phyloP scores from a whole-genome alignment of 2,329 filamentous ascomycete species.

The Chaetomiaceae sp. region DNA sequence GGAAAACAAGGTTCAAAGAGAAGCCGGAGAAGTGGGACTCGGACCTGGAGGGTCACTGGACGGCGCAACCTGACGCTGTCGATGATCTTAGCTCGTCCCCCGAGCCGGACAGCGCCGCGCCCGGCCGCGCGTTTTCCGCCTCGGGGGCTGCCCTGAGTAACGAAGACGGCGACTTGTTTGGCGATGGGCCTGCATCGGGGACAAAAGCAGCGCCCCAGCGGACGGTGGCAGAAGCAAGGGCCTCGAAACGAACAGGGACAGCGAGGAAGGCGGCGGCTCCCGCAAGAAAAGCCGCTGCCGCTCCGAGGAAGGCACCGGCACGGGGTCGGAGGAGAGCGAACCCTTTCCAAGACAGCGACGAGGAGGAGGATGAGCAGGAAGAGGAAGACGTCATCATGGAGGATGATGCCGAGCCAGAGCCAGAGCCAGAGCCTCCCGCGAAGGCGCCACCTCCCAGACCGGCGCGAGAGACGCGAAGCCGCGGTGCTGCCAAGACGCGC shows the following conservation, averaged over 20 bases:
- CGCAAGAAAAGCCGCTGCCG: constrained; percentile 33
- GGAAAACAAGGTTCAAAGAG: constrained; percentile 57
- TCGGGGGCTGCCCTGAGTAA: constrained; percentile 31
- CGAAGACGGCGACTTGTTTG: constrained; percentile 46
- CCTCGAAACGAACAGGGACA: no score
- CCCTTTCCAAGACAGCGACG: constrained; percentile 32
- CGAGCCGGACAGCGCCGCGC: constrained; percentile 23
- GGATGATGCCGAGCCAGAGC: constrained; percentile 44
- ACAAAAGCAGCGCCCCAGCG: constrained; percentile 27
- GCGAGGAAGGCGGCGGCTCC: constrained; percentile 30
- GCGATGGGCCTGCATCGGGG: constrained; percentile 42
- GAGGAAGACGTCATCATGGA: constrained; percentile 32
- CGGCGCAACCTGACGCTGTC: constrained; percentile 65
- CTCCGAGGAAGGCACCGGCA: constrained; percentile 40
- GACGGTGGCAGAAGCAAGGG: constrained; percentile 23
- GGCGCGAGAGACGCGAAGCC: constrained; percentile 29
- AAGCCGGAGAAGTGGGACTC: constrained; percentile 80
- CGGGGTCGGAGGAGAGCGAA: constrained; percentile 37
- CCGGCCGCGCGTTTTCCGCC: constrained; percentile 28
- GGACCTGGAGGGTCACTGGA: constrained; percentile 84
- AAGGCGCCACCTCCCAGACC: constrained; percentile 32
- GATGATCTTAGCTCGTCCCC: constrained; percentile 41
- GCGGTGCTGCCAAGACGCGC: constrained; percentile 31
- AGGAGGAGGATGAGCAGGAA: constrained; percentile 37
- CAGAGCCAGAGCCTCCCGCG: constrained; percentile 30